phyloP scores from a whole-genome alignment of 768 basidiomycete species.

The Pulveroboletus sp. region DNA sequence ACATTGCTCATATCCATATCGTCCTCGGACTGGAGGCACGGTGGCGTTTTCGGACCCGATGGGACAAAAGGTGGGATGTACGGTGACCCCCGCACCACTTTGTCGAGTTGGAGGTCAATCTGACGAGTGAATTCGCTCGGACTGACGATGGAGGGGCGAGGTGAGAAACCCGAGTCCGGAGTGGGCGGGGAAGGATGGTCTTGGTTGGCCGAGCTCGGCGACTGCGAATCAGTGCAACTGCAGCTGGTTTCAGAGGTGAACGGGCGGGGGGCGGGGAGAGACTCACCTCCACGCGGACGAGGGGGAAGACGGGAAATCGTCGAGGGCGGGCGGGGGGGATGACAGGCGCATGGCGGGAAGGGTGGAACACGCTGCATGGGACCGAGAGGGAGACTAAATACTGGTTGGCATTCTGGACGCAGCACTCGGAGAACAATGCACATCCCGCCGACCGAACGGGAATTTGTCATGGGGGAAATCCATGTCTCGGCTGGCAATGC shows the following conservation, averaged over 20 bases:
- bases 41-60: neutral
- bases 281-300: conserved; percentile 26
- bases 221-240: conserved; percentile 12
- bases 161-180: conserved; percentile 15
- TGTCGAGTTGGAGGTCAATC: conserved; percentile 10
- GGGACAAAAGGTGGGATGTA: neutral
- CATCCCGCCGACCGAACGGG: conserved; percentile 6
- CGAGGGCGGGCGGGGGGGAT: neutral
- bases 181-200: conserved; percentile 16
- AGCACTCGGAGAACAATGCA: conserved; percentile 6
- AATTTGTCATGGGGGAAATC: conserved; percentile 1
- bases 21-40: conserved; percentile 7
- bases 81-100: neutral
- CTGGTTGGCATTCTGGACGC: neutral
- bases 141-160: conserved; percentile 8
- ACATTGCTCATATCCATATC: conserved; percentile 15
- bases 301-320: conserved; percentile 18
- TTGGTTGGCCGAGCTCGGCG: conserved; percentile 12
- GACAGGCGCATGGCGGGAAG: conserved; percentile 5
- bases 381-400: conserved; percentile 4
- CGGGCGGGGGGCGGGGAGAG: neutral
- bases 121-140: conserved; percentile 14
- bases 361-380: neutral
- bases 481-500: too few relatives aligned
- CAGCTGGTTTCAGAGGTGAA: neutral